These are phyloP conservation scores for Lentinula edodes DNA, from an alignment of 768 basidiomycete species.

Conservation along the genomic window DNA sequence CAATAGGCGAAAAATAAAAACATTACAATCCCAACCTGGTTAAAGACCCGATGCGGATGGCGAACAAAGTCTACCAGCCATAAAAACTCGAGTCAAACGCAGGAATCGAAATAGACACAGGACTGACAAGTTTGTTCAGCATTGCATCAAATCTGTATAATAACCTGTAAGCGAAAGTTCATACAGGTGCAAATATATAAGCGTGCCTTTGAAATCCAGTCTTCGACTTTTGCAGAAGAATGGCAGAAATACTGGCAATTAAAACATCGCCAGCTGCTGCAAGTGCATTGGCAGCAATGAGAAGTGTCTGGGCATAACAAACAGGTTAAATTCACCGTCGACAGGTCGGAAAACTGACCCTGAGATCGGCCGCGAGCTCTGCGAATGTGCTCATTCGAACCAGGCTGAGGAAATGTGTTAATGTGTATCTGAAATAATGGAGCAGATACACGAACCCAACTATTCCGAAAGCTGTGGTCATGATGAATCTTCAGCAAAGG, in stretches of 20 bases:
- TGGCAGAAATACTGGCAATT: slow-evolving; percentile 43
- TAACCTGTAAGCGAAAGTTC: not conserved
- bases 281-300: slow-evolving; percentile 46
- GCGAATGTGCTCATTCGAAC: not conserved
- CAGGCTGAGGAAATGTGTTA: not conserved
- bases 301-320: slow-evolving; percentile 30
- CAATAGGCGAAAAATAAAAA: not conserved
- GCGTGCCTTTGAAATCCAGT: slow-evolving; percentile 47
- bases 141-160: slow-evolving; percentile 37
- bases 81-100: not conserved
- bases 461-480: not conserved
- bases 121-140: slow-evolving; percentile 41
- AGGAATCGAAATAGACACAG: not conserved
- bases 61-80: slow-evolving; percentile 42
- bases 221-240: slow-evolving; percentile 39
- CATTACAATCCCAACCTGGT: slow-evolving; percentile 22
- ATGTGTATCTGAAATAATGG: not conserved
- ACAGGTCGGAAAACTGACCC: not conserved
- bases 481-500: too few species aligned
- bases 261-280: slow-evolving; percentile 42
- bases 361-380: slow-evolving; percentile 6
- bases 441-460: not conserved
- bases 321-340: slow-evolving; percentile 3
- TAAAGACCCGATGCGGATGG: slow-evolving; percentile 42
- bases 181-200: not conserved